A percentile compares a stretch with the other conserved stretches of the same genome.
These are phyloP conservation scores for Ballota nigra DNA, from an alignment of 257 asterid genomes.

Conservation along the genomic window DNA sequence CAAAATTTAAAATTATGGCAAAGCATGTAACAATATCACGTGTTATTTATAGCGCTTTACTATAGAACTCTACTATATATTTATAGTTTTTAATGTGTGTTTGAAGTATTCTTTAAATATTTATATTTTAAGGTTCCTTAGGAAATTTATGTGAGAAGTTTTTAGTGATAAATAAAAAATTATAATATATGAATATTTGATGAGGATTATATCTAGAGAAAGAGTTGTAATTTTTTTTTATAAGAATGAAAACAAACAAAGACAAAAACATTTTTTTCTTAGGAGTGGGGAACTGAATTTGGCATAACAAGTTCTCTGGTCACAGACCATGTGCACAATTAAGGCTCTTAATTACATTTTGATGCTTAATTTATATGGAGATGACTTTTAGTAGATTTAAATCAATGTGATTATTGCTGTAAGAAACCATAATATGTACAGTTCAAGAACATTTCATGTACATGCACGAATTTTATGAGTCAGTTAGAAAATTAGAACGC, in stretches of 20 bases:
- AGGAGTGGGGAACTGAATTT: background rate
- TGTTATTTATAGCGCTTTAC: no score
- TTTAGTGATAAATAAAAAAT: background rate
- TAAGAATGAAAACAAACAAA: background rate
- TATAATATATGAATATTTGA: background rate
- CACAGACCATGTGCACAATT: constrained; percentile 22
- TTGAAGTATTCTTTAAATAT: no score
- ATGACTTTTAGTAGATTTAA: constrained; percentile 14
- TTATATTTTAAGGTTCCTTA: background rate
- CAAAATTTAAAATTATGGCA: no score
- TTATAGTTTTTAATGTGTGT: background rate
- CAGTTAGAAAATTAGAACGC: background rate
- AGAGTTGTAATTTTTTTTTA: no score
- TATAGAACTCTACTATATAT: no score
- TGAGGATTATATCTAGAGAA: background rate
- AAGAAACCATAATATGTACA: background rate
- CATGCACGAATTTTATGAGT: background rate
- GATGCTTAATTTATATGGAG: constrained; percentile 15
- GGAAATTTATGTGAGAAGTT: background rate
- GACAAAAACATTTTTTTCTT: background rate
- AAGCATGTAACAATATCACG: no score
- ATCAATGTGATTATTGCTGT: constrained; percentile 8
- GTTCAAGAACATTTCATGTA: background rate
- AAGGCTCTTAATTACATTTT: constrained; percentile 19
- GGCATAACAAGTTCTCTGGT: background rate